Base-by-base conservation (phyloP, 441 rosid genomes). In the Brassica hybrid region DNA sequence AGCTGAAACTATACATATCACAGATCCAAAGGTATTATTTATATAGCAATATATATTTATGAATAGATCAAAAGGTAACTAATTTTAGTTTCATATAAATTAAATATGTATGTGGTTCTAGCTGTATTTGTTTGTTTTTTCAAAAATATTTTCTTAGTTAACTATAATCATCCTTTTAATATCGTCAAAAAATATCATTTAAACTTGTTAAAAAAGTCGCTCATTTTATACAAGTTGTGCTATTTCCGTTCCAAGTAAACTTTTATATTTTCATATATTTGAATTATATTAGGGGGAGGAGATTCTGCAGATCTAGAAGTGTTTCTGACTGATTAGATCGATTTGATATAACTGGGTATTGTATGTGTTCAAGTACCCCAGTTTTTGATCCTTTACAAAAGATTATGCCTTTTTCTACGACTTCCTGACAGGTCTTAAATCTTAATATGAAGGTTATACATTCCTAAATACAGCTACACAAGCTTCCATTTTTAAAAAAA, bases 341-440 rank as follows among this genome's bases (percentile, higher is more conserved):
- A 36, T 54, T 5, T 58, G 36, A 67, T 45, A 45, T 72, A 75
- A 67, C 67, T 67, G 61, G 78, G 73, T 75, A 69, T 67, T 75
- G 67, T 48, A 67, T 67, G 67, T 58, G 60, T 65, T 74, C 17
- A 21, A 61, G 60, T 61, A 61, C 25, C 45, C 50, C 60, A 61
- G 75, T 21, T 62, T 14, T 45, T 30, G 21, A 56, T 36, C 70
- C 62, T 30, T 63, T 50, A 16, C 17, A 6, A 3, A 27, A 12
- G 1, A 8, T 73, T 50, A 21, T 27, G 36, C 16, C 2, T 34
- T 54, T 41, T 16, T 14, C 54, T 48, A 48, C 6, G 10, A 52
- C 10, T n/a, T 13, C 8, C 17, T 48, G 56, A 14, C 58, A 16
- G 10, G 10, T 16, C 58, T 52, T 43, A 34, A 34, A 7, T 34